Evolutionary conservation across 2,329 filamentous ascomycete species (phyloP), one percentile per base, ranked within the genome.

Genomic region (Aurifilum marmelostoma): DNA sequence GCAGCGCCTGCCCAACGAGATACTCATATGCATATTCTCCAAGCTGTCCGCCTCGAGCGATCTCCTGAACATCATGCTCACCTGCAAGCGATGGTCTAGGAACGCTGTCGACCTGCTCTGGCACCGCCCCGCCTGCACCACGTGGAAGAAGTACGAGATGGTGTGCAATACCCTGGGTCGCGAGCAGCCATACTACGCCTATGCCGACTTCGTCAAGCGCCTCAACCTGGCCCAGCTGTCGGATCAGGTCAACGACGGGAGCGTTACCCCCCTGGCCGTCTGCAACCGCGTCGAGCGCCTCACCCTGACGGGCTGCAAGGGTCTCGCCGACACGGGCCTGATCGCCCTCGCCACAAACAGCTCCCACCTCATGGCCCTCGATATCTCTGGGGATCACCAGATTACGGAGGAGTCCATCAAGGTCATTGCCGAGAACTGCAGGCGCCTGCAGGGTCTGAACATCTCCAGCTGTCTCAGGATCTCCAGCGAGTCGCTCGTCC

Each of bases 81-180:
- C 97, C n/a, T 97, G 91, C 76, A 94, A 94, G 80, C 89, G 91
- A 72, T 99, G 96, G 96, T 92, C 96, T 37, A 86, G 91, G 72
- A 97, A 97, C 77, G 91, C 92, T 65, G 96, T 98, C 73, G 95
- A 96, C 72, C 87, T 97, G 73, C 85, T 99, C 29, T 99, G 96
- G 96, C 94, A 97, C 79, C 88, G 96, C 52, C 96, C 96, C 1
- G 90, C 93, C 37, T 98, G 96, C 82, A 94, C 91, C 75, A 93
- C 89, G 74, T 97, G 93, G 92, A 81, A 85, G 16, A 94, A 94
- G 77, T 89, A 97, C 75, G 84, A 89, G 75, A 91, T 84, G 73
- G 96, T 99, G 73, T 94, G 94, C 76, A 85, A 87, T 69, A 94
- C 95, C 1, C 88, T 97, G 47, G 86, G 88, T 60, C 85, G 89